phyloP scores from a whole-genome alignment of 345 rosid genomes.

The Eucalyptus erythrocorys region DNA sequence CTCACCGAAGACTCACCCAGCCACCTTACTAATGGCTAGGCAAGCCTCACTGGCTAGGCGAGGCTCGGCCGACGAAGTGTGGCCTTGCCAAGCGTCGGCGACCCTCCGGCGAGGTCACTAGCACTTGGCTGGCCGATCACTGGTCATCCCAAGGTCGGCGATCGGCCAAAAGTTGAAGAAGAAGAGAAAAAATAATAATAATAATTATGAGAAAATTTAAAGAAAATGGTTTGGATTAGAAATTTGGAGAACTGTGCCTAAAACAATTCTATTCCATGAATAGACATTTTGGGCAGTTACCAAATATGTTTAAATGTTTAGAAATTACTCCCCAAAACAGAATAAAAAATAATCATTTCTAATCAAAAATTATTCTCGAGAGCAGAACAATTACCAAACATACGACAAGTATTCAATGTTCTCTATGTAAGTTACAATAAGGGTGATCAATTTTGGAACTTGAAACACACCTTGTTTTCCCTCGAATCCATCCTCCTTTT shows the following conservation, averaged over 20 bases:
- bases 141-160: no score
- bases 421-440: neutral
- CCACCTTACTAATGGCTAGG: no score
- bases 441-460: neutral
- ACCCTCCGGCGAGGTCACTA: no score
- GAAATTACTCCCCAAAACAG: fast-evolving
- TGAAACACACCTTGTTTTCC: no score
- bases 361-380: fast-evolving
- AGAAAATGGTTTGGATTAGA: no score
- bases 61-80: fast-evolving
- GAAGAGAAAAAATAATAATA: no score
- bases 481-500: neutral
- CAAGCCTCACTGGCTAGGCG: fast-evolving
- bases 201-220: no score
- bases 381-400: no score
- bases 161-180: no score
- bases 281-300: fast-evolving
- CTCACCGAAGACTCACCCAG: fast-evolving
- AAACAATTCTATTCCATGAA: fast-evolving
- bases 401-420: neutral
- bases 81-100: fast-evolving
- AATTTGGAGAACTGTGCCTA: no score
- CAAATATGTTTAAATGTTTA: no score
- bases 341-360: no score
- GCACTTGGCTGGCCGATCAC: fast-evolving